Conservation (phyloP, 2,329 filamentous ascomycete species). For the Paecilomyces dactylethromorphus region DNA sequence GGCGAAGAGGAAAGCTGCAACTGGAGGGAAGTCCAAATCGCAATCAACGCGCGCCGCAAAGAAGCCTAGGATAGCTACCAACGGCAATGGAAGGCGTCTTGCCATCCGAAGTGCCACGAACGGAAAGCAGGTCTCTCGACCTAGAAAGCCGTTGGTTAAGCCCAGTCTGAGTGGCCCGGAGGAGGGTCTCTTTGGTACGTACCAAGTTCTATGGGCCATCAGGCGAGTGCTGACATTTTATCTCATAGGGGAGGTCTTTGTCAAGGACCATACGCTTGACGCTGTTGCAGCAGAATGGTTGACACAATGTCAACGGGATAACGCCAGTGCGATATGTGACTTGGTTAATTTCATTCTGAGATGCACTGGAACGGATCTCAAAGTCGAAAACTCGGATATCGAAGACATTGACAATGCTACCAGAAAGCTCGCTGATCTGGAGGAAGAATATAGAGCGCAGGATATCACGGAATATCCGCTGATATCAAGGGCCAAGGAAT, state of each 20-base stretch:
- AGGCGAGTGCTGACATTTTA: slow-evolving; percentile 15
- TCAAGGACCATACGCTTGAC: slow-evolving; percentile 47
- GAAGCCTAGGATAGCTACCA: slow-evolving; percentile 51
- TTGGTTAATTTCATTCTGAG: slow-evolving; percentile 57
- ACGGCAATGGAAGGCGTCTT: slow-evolving; percentile 40
- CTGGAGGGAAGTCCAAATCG: slow-evolving; percentile 32
- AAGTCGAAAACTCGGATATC: slow-evolving; percentile 76
- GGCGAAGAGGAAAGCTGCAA: slow-evolving; percentile 25
- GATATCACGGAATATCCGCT: slow-evolving; percentile 87
- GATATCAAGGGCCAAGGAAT: slow-evolving; percentile 71
- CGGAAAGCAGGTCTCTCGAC: slow-evolving; percentile 38
- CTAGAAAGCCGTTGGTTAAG: slow-evolving; percentile 45
- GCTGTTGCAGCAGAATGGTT: slow-evolving; percentile 55
- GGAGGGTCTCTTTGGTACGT: slow-evolving; percentile 52
- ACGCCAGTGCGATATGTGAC: slow-evolving; percentile 49
- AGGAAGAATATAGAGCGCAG: slow-evolving; percentile 77
- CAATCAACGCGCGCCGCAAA: slow-evolving; percentile 35
- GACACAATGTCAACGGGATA: slow-evolving; percentile 49
- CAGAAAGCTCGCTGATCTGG: slow-evolving; percentile 72
- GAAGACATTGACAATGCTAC: slow-evolving; percentile 82
- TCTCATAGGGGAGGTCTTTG: slow-evolving; percentile 52
- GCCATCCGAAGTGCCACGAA: slow-evolving; percentile 49
- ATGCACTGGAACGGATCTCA: slow-evolving; percentile 71
- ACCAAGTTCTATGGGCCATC: not conserved
- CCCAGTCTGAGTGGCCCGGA: slow-evolving; percentile 48